A percentile compares a stretch with the other conserved stretches of the same genome.
Conservation (phyloP, 2,329 filamentous ascomycete genomes). For the Hypoxylon sp. region DNA sequence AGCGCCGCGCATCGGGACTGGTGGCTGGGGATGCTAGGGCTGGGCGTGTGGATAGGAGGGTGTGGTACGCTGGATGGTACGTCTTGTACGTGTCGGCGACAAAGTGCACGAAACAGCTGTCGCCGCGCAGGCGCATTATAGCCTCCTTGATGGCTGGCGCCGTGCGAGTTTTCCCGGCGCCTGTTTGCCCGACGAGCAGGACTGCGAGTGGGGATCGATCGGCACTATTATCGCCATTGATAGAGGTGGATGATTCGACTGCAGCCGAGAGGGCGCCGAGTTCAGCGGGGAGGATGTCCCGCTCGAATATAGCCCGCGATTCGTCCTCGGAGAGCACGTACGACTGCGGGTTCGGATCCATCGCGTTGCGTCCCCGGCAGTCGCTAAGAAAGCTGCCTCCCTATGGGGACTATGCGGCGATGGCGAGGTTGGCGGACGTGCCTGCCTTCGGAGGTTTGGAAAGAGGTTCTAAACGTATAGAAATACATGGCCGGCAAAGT, state of each 20-base stretch:
- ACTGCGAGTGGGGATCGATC: conserved; percentile 56
- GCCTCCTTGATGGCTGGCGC: conserved; percentile 58
- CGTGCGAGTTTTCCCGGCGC: conserved; percentile 64
- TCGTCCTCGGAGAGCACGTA: conserved; percentile 54
- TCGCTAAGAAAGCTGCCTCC: background rate
- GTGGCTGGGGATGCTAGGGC: conserved; percentile 59
- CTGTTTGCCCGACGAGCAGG: conserved; percentile 64
- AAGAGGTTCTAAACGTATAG: background rate
- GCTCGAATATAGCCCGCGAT: conserved; percentile 54
- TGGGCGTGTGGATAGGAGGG: conserved; percentile 52
- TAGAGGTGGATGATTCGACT: conserved; percentile 17
- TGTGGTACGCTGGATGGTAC: conserved; percentile 61
- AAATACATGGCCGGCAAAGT: conserved; percentile 5
- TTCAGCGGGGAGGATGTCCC: conserved; percentile 53
- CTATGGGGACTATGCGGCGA: conserved; percentile 4
- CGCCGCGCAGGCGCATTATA: conserved; percentile 44
- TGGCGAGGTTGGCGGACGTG: background rate
- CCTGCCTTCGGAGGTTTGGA: background rate
- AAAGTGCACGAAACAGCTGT: conserved; percentile 56
- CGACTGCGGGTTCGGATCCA: conserved; percentile 40
- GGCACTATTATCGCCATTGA: background rate
- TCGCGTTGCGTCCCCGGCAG: conserved; percentile 5
- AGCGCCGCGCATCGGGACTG: conserved; percentile 60
- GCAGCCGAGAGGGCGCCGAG: conserved; percentile 43
- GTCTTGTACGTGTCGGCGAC: conserved; percentile 66